Base-by-base conservation (phyloP, 2,329 filamentous ascomycete species). In the Venturia effusa region DNA sequence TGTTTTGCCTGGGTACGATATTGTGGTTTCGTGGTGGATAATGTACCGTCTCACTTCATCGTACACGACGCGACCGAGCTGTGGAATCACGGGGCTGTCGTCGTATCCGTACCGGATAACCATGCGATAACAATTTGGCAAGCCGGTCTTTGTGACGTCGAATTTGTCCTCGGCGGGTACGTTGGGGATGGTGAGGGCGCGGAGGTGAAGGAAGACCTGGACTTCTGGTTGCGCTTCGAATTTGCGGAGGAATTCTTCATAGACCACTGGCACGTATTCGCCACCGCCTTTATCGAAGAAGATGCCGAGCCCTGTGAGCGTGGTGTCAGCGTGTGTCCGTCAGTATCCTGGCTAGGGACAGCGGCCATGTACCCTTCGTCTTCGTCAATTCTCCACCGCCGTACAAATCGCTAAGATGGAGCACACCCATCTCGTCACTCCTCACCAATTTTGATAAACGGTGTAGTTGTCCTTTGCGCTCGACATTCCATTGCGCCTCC, bases 141-240 rank as follows among this genome's bases (percentile, higher is more conserved):
- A 73, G 0, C 76, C 72, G 7, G 79, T 73, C 7, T 76, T 71
- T 7, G 71, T 70, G 5, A 82, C 75, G 24, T 76, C 75, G 66
- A 82, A 83, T 1, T 81, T 75, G 7, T 83, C 76, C 2, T 79
- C 77, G 1, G 2, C 86, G 7, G 67, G 59, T 10, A 74, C 80
- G 0, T 79, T 81, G 0, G 88, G 87, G 1, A 78, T 75, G 39
- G 84, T 80, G 0, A 89, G 77, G 0, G 86, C 81, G 5, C 86
- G 83, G 65, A 92, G 79, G 69, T 92, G 88, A 71, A 92, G 88
- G 73, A 92, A 90, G 1, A 91, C 80, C n/a, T 83, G 81, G 15
- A 89, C 82, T 39, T 88, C 84, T 0, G 88, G 87, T 6, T 83
- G 78, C 0, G 85, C 83, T 59, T 83, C 82, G 66, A 92, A 86